Evolutionary conservation across 2,329 filamentous ascomycete species (phyloP).

Genomic region (Triangularia verruculosa): DNA sequence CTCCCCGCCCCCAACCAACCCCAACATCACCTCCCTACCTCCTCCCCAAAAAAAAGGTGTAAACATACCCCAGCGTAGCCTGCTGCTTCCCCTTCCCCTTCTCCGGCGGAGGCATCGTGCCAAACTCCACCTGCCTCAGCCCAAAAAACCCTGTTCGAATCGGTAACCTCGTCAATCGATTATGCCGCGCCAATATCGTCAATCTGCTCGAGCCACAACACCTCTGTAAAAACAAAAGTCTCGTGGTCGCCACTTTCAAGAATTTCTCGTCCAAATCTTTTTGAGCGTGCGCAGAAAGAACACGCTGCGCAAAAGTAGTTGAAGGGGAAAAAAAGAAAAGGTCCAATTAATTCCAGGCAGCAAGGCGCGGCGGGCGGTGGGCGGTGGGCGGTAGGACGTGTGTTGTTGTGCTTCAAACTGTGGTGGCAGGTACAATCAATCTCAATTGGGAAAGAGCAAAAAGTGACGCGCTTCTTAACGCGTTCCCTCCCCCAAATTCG

Average conservation of each 20-base stretch:
- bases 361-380: not conserved
- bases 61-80: constrained; percentile 83
- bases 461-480: constrained; percentile 27
- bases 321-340: not conserved
- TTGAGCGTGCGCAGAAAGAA: not conserved
- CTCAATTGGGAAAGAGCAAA: not conserved
- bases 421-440: not conserved
- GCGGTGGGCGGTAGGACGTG: not conserved
- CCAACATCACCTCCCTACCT: constrained; percentile 67
- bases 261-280: too few relatives aligned
- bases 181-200: too few relatives aligned
- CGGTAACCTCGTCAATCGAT: too few relatives aligned
- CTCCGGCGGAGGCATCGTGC: not conserved
- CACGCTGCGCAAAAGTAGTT: not conserved
- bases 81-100: constrained; percentile 48
- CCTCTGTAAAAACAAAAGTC: not conserved
- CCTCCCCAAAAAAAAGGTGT: constrained; percentile 50
- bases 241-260: not conserved
- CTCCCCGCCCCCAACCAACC: too few relatives aligned
- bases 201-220: too few relatives aligned
- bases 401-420: not conserved
- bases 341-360: not conserved
- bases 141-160: too few relatives aligned
- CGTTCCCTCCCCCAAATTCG: constrained; percentile 21
- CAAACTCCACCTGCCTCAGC: too few relatives aligned